Evolutionary conservation across 805 yeast species (phyloP), one percentile per base, ranked within the genome.

Genomic region (Millerago galiae): DNA sequence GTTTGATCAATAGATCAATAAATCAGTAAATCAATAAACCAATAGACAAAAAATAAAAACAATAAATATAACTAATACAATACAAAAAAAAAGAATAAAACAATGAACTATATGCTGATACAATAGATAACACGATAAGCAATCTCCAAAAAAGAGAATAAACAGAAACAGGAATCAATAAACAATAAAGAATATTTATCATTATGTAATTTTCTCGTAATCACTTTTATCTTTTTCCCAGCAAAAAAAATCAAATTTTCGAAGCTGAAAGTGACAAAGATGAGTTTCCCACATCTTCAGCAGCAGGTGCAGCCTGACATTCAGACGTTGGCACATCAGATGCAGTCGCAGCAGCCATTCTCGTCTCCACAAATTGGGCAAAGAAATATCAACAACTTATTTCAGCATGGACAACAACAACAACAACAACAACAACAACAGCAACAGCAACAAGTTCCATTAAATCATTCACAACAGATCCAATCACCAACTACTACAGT

Each of bases 401-500:
- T 34, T 24, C 34, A 32, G 15, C 34, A 32, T 15, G 54, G 47
- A 34, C 49, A 47, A 21, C 46, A 49, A 24, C 55, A 46, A 24
- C 45, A 49, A 17, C 56, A 54, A 36, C 35, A 40, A 3, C 45
- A 40, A 17, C 49, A 41, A 24, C 43, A 36, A 17, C 45, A 41
- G 38, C 46, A 41, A 18, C 53, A 45, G 35, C 45, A 30, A 26
- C 53, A 41, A 31, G 55, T 48, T 21, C 58, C 50, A 37, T 54
- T 47, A 18, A 41, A 27, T 5, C 45, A 37, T 9, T 48, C 41
- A 15, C 44, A 41, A 16, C 48, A 41, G 31, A 16, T 29, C 15
- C 49, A 43, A 24, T 38, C 42, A 7, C 47, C 45, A 36, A 16
- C 38, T 26, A 75, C 82, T 12, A 70, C 78, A 43, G 70, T 81